Evolutionary conservation across 371 early-diverging fungal genomes (phyloP), one percentile per base, ranked within the genome.

Genomic region (Mucor mucedo): DNA sequence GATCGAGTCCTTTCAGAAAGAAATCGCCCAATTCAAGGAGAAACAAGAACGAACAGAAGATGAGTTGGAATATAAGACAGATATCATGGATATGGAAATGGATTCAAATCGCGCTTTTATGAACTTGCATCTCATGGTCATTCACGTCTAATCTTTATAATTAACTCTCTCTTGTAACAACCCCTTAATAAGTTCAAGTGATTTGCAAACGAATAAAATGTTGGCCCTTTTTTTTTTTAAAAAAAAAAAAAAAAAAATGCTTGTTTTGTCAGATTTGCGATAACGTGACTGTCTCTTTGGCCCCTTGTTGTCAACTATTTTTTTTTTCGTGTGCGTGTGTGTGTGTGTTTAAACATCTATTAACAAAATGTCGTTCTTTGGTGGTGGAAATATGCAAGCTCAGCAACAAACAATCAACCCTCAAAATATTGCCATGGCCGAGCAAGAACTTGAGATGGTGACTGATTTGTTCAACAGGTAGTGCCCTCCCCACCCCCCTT

Each of bases 401-500:
- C 60, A 69, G n/a, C 82, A 84, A 68, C 86, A 86, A 67, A 52
- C 84, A 52, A 77, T 88, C 28, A 89, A 89, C 70, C 86, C 85
- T 66, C 87, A 89, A 75, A 87, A 91, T 75, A 82, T 92, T 68
- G 91, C 91, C 41, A 86, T 90, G 69, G 91, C 91, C 50, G 93
- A 93, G 73, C 91, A 91, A 73, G 92, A 93, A 63, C 84, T 92
- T 65, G 93, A 93, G 63, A 90, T 91, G 88, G 86, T 91, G 35
- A 88, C 91, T 13, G 92, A 92, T 60, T 77, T 92, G 75, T 92
- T 90, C 78, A 87, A 90, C 71, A 83, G 89, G 89, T 91, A 85
- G 21, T 21, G 21, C 21, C 21, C 21, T 21, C 21, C 21, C 21
- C 21, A 21, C 21, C 21, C 21, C 21, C 21, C 21, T 21, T 1